Percentiles rank a stretch among this genome's conserved stretches.
Evolutionary conservation across 148 eudicot species (phyloP).

Genomic region (Heliosperma pusillum): DNA sequence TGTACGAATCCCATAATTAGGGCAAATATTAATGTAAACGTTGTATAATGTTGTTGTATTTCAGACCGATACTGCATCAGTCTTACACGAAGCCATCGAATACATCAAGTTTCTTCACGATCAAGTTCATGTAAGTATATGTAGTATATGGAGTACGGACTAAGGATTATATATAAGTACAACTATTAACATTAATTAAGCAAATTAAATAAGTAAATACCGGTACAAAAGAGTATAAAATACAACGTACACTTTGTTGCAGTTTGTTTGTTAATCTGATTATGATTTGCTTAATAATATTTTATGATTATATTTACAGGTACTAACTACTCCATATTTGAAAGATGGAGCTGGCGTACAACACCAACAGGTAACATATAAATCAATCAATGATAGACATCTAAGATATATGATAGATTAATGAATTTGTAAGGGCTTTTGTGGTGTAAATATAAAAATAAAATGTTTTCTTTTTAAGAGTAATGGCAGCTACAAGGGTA

Average conservation of each 20-base stretch:
- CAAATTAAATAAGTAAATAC: too few species aligned
- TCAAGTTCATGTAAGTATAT: constrained; percentile 65
- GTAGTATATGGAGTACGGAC: too few species aligned
- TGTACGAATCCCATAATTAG: too few species aligned
- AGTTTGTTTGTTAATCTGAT: neutral
- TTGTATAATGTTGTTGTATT: constrained; percentile 2
- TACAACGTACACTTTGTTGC: neutral
- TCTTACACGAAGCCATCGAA: constrained; percentile 92
- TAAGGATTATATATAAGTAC: too few species aligned
- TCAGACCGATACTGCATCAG: constrained; percentile 97
- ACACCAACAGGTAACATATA: constrained; percentile 32
- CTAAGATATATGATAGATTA: too few species aligned
- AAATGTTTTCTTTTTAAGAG: too few species aligned
- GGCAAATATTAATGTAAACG: neutral
- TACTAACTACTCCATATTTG: constrained; percentile 64
- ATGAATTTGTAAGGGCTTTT: too few species aligned
- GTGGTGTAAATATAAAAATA: too few species aligned
- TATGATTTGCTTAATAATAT: neutral
- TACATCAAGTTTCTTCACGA: constrained; percentile 92
- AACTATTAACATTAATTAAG: too few species aligned
- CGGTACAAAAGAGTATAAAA: too few species aligned
- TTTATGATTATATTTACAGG: constrained; percentile 45
- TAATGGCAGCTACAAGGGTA: neutral
- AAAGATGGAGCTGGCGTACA: constrained; percentile 61
- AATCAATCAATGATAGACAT: too few species aligned